Percentiles rank a stretch among this genome's conserved stretches.
phyloP scores from a whole-genome alignment of 129 eudicot species.

The Chrysanthemum seticuspe region DNA sequence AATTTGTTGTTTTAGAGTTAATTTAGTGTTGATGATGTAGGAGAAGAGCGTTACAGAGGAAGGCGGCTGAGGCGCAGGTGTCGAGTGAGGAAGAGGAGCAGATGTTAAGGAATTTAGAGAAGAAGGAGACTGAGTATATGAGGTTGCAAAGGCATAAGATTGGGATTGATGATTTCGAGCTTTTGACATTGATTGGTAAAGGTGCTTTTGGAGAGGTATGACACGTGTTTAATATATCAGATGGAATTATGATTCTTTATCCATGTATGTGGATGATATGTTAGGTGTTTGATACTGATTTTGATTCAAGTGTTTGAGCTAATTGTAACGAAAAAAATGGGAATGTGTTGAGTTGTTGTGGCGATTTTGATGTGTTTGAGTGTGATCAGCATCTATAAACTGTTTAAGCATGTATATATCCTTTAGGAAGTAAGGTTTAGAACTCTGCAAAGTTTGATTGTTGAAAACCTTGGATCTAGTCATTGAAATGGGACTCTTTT shows the following conservation, averaged over 20 bases:
- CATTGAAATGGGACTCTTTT: neutral
- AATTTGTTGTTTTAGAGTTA: neutral
- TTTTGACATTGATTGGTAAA: conserved; percentile 80
- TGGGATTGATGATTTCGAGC: conserved; percentile 92
- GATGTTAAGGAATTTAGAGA: conserved; percentile 84
- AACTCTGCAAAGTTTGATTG: conserved; percentile 12
- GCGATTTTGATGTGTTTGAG: conserved; percentile 9
- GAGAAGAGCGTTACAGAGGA: conserved; percentile 75
- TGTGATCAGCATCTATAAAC: conserved; percentile 7
- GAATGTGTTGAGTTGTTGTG: conserved; percentile 1
- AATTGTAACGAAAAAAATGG: neutral
- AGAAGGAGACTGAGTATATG: conserved; percentile 84
- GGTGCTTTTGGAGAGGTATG: conserved; percentile 96
- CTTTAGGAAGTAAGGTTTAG: neutral
- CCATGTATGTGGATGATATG: neutral
- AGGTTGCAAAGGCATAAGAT: conserved; percentile 95
- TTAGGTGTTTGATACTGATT: neutral
- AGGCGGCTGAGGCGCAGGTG: conserved; percentile 78
- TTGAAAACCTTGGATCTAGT: conserved; percentile 14
- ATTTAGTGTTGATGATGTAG: conserved; percentile 26
- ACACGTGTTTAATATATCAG: too few species aligned
- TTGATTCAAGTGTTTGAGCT: neutral
- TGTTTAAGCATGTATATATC: neutral
- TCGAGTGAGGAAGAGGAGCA: conserved; percentile 79
- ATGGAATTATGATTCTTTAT: neutral